Base-by-base conservation (phyloP, 495 filamentous ascomycete genomes). In the Penicillium coprophilum region DNA sequence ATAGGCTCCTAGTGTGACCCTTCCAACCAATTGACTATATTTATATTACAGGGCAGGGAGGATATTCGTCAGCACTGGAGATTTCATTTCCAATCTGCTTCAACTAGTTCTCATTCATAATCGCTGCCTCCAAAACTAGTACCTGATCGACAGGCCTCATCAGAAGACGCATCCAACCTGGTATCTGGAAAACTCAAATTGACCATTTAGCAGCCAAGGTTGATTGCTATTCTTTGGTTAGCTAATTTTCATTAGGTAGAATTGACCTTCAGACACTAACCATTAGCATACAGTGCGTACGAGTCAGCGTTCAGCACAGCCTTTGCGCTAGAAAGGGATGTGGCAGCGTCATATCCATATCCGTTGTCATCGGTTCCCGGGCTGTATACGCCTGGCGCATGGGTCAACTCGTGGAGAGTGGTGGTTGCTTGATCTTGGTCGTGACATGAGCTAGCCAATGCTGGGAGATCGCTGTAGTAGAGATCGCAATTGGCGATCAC, bases 251-350 rank as follows among this genome's bases (percentile, higher is more conserved):
- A 20, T 15, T 4, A 21, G 1, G 6, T 5, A 2, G 2, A 12
- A 9, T 31, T 0, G 2, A 21, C 2, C 2, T 41, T 41, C 0
- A 4, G 4, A 41, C 7, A 72, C 71, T 64, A 59, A 79, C 77
- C 77, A 58, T 85, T 85, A 23, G 84, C 79, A 64, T 82, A 87
- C 23, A 87, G 66, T 0, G 85, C 77, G 60, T 84, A 87, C 1
- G 81, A 78, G 65, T 87, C 85, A 19, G 85, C 85, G 61, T 88
- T 86, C 53, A 70, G 61, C 24, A 87, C 57, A 30, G 83, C 84
- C 46, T 79, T 58, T 12, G 61, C 52, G 0, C 71, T 69, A 6
- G 61, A 70, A 24, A 87, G 65, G 13, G 65, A 52, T 1, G 62
- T 77, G 1, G 76, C 66, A 32, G 80, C 81, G 20, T 46, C 27